Conservation (phyloP, 148 eudicot species). For the Heliamphora exappendiculata region DNA sequence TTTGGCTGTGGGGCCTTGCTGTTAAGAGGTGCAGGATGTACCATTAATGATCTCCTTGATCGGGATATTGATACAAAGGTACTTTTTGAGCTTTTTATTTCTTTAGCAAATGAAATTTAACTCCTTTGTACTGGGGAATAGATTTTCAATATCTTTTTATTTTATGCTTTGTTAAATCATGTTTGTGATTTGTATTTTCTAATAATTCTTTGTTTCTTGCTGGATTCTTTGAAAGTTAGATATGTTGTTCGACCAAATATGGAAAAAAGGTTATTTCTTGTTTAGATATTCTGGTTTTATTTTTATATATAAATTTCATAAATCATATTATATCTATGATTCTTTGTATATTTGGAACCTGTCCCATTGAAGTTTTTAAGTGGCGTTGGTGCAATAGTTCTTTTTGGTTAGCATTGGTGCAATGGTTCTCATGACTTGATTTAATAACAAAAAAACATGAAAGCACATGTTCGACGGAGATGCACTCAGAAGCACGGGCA, state of each 20-base stretch:
- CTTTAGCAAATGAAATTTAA: not conserved
- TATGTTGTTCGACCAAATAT: not conserved
- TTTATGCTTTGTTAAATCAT: not conserved
- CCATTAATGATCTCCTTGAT: conserved; percentile 65
- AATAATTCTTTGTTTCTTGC: not conserved
- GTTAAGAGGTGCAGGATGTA: conserved; percentile 77
- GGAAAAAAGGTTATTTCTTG: not conserved
- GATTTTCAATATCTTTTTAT: not conserved
- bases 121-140: not conserved
- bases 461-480: not conserved
- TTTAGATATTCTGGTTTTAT: not conserved
- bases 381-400: not conserved
- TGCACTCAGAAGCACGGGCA: too few relatives aligned
- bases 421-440: not conserved
- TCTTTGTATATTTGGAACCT: not conserved
- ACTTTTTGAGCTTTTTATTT: conserved; percentile 3
- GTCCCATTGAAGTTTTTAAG: not conserved
- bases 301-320: not conserved
- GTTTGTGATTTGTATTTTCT: not conserved
- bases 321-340: not conserved
- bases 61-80: conserved; percentile 72
- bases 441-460: not conserved
- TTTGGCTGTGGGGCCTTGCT: conserved; percentile 68
- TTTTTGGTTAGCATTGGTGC: not conserved
- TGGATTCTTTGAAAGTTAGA: not conserved